Evolutionary conservation across 148 eudicot genomes (phyloP), one percentile per base, ranked within the genome.

Genomic region (Vaccinium corymbosum): DNA sequence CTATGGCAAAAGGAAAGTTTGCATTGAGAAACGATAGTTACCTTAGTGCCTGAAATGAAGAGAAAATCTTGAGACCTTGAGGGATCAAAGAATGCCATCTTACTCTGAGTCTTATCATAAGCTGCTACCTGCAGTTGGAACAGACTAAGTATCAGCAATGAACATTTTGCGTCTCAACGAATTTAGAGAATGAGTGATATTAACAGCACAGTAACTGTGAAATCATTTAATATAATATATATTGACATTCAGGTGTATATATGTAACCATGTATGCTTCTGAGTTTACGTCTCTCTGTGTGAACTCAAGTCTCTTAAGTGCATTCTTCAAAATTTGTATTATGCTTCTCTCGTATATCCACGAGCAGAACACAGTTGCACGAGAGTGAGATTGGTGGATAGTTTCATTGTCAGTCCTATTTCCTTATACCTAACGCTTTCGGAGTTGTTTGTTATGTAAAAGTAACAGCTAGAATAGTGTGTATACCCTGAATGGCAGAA

Each of bases 1-100:
- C 22, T 64, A 2, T 27, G 38, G 17, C 73, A 8, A 0, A 13
- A 68, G 73, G 25, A 68, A 68, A 68, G 17, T 29, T 68, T 13
- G 42, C 42, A 4, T 12, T 3, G 73, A 68, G 17, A 25, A 68
- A 68, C 8, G 17, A 46, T 86, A 68, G 1, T 29, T 27, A 95
- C 98, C 98, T 95, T 95, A 80, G 98, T 95, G 87, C 98, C 98
- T 17, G 98, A 95, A 68, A 95, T 95, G 91, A 95, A 95, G 78
- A 93, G 81, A 86, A 95, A 94, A 87, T 95, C 98, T 85, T 94
- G 89, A 86, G 97, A 80, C 89, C 97, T 94, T 19, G 95, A 92
- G 50, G 98, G 98, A 88, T 95, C 97, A 79, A 95, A 95, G 91
- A 95, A 95, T 61, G 98, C 98, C 98, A 95, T 95, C 86, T 94